Evolutionary conservation across 2,329 filamentous ascomycete genomes (phyloP).

Genomic region (Diplodia intermedia): DNA sequence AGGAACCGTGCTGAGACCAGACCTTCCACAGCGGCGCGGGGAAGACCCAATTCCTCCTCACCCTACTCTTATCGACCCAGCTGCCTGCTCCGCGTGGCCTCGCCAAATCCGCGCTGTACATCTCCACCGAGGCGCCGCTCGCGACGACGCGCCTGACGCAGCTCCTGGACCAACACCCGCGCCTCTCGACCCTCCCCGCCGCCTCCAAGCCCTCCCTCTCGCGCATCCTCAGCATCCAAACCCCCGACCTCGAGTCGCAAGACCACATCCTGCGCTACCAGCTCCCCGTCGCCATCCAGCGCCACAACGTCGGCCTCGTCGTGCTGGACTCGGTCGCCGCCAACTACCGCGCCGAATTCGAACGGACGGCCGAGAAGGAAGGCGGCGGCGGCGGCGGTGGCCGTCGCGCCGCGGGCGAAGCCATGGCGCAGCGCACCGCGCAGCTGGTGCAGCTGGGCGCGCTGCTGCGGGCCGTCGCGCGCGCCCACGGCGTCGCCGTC

Average conservation of each 20-base stretch:
- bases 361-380: slow-evolving; percentile 53
- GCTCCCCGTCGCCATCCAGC: slow-evolving; percentile 80
- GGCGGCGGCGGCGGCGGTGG: neutral
- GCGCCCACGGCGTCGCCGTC: slow-evolving; percentile 76
- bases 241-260: slow-evolving; percentile 90
- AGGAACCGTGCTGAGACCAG: slow-evolving; percentile 1
- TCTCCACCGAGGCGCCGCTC: slow-evolving; percentile 88
- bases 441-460: slow-evolving; percentile 80
- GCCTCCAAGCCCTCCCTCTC: slow-evolving; percentile 69
- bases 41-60: slow-evolving; percentile 92
- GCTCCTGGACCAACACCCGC: slow-evolving; percentile 72
- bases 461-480: slow-evolving; percentile 77
- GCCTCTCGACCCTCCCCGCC: slow-evolving; percentile 57
- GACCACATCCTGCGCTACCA: slow-evolving; percentile 95
- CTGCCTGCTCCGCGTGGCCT: slow-evolving; percentile 76
- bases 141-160: slow-evolving; percentile 82
- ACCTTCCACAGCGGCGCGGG: slow-evolving; percentile 71
- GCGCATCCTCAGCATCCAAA: slow-evolving; percentile 78
- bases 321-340: slow-evolving; percentile 92
- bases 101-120: slow-evolving; percentile 80
- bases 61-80: slow-evolving; percentile 83
- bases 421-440: slow-evolving; percentile 76
- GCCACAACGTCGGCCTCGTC: slow-evolving; percentile 79
- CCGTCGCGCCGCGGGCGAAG: slow-evolving; percentile 36
- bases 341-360: slow-evolving; percentile 93